A percentile compares a stretch with the other conserved stretches of the same genome.
Conservation (phyloP, 805 yeast genomes). For the Lachancea waltii region DNA sequence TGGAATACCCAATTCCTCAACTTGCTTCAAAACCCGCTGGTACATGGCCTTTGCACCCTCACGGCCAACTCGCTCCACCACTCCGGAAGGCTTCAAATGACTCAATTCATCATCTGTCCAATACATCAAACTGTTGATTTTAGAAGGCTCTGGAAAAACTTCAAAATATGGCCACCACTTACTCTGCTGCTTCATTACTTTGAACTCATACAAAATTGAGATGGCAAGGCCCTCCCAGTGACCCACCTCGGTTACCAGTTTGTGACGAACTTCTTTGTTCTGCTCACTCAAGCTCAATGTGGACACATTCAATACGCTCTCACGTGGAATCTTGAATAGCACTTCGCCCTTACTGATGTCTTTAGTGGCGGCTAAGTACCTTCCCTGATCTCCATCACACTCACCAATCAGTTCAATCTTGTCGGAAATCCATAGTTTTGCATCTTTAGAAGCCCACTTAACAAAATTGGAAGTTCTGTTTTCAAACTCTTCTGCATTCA, state of each 20-base stretch:
- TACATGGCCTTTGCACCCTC: constrained; percentile 59
- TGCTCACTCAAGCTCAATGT: constrained; percentile 43
- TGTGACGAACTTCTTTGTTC: constrained; percentile 28
- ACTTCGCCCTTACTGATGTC: constrained; percentile 57
- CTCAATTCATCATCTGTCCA: constrained; percentile 64
- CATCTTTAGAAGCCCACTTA: constrained; percentile 40
- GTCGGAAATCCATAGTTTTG: constrained; percentile 42
- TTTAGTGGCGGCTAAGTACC: constrained; percentile 64
- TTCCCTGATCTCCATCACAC: constrained; percentile 56
- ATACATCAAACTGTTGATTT: constrained; percentile 65
- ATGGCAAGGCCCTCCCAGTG: constrained; percentile 80
- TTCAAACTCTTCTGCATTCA: neutral
- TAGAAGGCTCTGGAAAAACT: constrained; percentile 51
- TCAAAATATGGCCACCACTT: constrained; percentile 67
- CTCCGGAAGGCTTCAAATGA: constrained; percentile 59
- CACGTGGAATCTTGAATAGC: constrained; percentile 64
- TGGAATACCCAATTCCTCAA: constrained; percentile 29
- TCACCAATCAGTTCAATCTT: constrained; percentile 47
- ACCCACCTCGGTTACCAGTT: constrained; percentile 35
- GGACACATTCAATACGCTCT: constrained; percentile 49
- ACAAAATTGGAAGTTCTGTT: constrained; percentile 36
- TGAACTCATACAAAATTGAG: constrained; percentile 55
- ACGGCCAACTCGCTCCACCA: constrained; percentile 64
- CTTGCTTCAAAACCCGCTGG: constrained; percentile 28
- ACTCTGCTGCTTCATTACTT: constrained; percentile 39